Evolutionary conservation across 768 basidiomycete species (phyloP).

Genomic region (Lactarius deliciosus): DNA sequence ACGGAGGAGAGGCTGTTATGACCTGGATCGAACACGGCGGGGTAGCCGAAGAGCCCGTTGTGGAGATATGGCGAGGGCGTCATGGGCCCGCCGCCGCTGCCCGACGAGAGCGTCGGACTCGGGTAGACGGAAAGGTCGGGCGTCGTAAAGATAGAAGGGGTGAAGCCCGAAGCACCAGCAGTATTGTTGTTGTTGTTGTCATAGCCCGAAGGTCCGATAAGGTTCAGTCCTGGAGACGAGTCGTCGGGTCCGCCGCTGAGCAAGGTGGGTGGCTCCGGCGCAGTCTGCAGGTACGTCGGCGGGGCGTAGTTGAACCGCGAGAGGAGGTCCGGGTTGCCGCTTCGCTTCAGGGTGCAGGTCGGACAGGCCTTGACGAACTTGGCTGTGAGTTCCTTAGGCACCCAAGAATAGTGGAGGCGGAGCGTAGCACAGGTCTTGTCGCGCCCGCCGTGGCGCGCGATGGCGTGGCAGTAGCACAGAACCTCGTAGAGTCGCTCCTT

Average conservation of each 20-base stretch:
- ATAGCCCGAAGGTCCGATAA: slow-evolving; percentile 1
- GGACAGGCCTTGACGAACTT: slow-evolving; percentile 79
- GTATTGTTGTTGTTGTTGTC: not conserved
- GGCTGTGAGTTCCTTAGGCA: slow-evolving; percentile 81
- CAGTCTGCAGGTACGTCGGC: not conserved
- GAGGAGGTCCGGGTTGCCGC: slow-evolving; percentile 35
- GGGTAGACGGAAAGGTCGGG: slow-evolving; percentile 24
- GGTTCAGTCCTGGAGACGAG: slow-evolving; percentile 15
- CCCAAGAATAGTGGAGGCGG: slow-evolving; percentile 72
- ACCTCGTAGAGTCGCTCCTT: slow-evolving; percentile 78
- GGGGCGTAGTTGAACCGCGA: slow-evolving; percentile 15
- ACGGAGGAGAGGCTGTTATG: slow-evolving; percentile 14
- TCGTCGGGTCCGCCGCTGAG: slow-evolving; percentile 21
- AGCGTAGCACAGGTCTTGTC: slow-evolving; percentile 74
- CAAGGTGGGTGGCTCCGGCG: not conserved
- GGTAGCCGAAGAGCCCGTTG: slow-evolving; percentile 25
- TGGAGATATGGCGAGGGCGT: slow-evolving; percentile 23
- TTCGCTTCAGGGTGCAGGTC: slow-evolving; percentile 57
- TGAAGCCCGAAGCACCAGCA: not conserved
- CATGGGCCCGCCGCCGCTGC: slow-evolving; percentile 20
- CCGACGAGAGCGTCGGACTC: slow-evolving; percentile 23
- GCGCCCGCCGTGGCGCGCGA: slow-evolving; percentile 67
- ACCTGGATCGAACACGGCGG: slow-evolving; percentile 17
- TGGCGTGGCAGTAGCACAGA: slow-evolving; percentile 69
- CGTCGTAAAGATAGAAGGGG: slow-evolving; percentile 17